Base-by-base conservation (phyloP, 192 early-diverging fungal genomes). In the Paraglomus brasilianum region DNA sequence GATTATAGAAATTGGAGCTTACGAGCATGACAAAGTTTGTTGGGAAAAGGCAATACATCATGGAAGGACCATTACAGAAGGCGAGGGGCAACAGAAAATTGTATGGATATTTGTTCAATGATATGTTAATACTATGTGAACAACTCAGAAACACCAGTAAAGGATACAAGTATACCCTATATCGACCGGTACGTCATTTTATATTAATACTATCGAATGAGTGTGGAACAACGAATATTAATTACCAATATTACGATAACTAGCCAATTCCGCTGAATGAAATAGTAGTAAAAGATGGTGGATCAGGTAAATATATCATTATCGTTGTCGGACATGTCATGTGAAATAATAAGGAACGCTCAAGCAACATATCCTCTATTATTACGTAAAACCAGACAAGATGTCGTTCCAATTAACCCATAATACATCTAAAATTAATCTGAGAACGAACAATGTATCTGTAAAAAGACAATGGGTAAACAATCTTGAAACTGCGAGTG, bases 11-110 rank as follows among this genome's bases (percentile, higher is more conserved):
- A 21, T 61, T 93, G 5, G 81, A 89, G 71, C 63, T 91, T 49
- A 70, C 61, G 8, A 78, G 83, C 8, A 78, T 83, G 39, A 88
- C 90, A 41, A 73, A 81, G 36, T 71, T 70, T 15, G 65, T 91
- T 19, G 86, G 87, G 5, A 70, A 71, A 8, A 77, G 92, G 43
- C 75, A 82, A 57, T 87, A 89, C 57, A 74, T 93, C 9, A 81
- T 86, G 62, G 90, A 94, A 48, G 91, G 92, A 40, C 59, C 71
- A 21, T 74, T 94, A 8, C 70, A 79, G 15, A 94, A 94, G 72
- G 80, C 83, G 14, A 94, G 93, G 57, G 91, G 89, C 65, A 89
- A 89, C 11, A 78, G 91, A 36, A 91, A 89, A 64, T 76, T 94
- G 2, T 82, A 89, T 69, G 88, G 70, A 22, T 89, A 81, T 69